Conservation (phyloP, 2,329 filamentous ascomycete species). For the Fusarium continuum region DNA sequence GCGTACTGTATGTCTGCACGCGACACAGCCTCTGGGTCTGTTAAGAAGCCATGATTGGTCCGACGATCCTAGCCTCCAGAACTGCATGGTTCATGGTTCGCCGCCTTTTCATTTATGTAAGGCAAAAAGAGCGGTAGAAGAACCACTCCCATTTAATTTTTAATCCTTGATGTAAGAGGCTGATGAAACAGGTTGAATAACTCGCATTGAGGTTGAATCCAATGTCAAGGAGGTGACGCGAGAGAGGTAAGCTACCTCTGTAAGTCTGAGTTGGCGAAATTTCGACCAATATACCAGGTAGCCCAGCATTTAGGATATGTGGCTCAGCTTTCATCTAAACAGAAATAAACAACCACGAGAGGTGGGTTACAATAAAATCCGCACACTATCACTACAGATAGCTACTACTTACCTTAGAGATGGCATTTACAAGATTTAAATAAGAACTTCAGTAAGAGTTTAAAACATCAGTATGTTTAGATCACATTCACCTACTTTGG, state of each 20-base stretch:
- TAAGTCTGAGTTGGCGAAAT: background rate
- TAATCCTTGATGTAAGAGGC: background rate
- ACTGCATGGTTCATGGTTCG: background rate
- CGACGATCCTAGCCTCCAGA: conserved; percentile 2
- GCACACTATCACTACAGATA: no score
- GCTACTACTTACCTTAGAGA: no score
- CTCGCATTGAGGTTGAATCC: no score
- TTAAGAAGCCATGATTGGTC: conserved; percentile 19
- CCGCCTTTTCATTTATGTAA: background rate
- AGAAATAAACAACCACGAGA: background rate
- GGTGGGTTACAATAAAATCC: no score
- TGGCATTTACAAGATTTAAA: no score
- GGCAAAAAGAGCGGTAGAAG: background rate
- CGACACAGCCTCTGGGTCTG: conserved; percentile 22
- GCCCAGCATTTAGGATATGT: background rate
- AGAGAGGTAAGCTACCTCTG: background rate
- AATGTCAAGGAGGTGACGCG: background rate
- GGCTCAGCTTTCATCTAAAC: background rate
- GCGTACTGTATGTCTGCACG: conserved; percentile 30
- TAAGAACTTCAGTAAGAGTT: no score
- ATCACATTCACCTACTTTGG: no score
- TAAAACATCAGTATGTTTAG: no score
- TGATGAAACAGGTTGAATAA: no score
- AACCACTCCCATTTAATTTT: background rate
- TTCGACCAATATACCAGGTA: background rate